Base-by-base conservation (phyloP, 495 filamentous ascomycete genomes). In the Penicillium coffeae region DNA sequence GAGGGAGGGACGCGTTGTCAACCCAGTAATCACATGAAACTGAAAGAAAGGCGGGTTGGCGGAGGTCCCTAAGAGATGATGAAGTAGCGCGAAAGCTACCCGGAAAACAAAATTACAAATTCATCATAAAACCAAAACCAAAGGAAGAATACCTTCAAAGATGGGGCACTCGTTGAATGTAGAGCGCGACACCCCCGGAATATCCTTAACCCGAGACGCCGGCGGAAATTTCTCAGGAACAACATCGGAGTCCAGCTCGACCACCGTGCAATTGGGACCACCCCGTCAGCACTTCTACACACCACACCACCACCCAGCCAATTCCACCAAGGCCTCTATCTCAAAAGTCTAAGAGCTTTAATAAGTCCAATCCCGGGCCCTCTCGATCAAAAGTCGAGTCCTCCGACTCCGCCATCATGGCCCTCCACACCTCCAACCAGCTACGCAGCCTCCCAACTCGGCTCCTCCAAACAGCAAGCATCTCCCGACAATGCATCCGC, bases 221-320 rank as follows among this genome's bases (percentile, higher is more conserved):
- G 52, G 38, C 59, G 56, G 47, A 73, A 70, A 67, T 69, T 71
- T 71, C 64, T 61, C 61, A 42, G 53, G 34, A 38, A 42, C 35
- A 40, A 36, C 48, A 54, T 51, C 34, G 38, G 16, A 19, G 10
- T 30, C 49, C 21, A 42, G 36, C 37, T n/a, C 43, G 41, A 46
- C 16, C 25, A 30, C 25, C 25, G 25, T 30, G 4, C 25, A 30
- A 30, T 5, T 5, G 25, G 25, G 25, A 30, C 25, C 25, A 10
- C 5, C 25, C 10, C 5, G 5, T 10, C 10, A 30, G 25, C 5
- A 30, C 25, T 10, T 30, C 10, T 30, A 10, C 4, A 10, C 25
- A 10, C 25, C 25, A 5, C 25, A 10, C 25, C 25, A 4, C 25
- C 25, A 30, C 10, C 25, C 4, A 30, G 4, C 10, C 10, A 30